Conservation (phyloP, 306 rosid genomes). For the Glycyrrhiza uralensis region DNA sequence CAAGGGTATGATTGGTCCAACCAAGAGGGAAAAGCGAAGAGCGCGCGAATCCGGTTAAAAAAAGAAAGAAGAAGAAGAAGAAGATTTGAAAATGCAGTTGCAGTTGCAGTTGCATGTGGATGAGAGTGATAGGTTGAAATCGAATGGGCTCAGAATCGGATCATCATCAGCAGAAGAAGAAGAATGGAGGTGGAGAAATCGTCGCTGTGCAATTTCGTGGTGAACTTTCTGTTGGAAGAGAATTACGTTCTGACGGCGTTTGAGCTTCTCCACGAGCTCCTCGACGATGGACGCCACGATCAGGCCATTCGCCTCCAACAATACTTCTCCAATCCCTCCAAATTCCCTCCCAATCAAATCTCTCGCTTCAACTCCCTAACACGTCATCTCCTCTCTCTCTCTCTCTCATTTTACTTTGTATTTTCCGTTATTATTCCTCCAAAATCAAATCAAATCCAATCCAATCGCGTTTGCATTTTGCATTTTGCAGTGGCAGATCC, state of each 20-base stretch:
- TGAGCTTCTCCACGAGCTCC: constrained; percentile 98
- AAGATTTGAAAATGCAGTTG: neutral
- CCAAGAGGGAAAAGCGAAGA: constrained; percentile 15
- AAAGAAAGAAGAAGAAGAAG: neutral
- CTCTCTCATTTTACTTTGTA: neutral
- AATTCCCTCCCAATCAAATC: constrained; percentile 83
- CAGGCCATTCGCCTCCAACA: constrained; percentile 91
- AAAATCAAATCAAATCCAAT: no score
- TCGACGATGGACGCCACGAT: constrained; percentile 75
- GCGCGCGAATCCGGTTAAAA: constrained; percentile 4
- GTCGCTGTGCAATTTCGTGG: constrained; percentile 91
- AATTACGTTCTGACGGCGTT: constrained; percentile 84
- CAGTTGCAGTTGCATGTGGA: neutral
- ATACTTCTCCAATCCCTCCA: constrained; percentile 69
- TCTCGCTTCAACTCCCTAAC: constrained; percentile 67
- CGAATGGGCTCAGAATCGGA: neutral
- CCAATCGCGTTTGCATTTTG: no score
- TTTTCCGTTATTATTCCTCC: neutral
- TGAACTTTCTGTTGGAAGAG: constrained; percentile 90
- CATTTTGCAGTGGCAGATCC: constrained; percentile 72
- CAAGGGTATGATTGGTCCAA: neutral
- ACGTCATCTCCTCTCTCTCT: neutral
- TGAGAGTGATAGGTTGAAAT: neutral
- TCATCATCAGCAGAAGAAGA: constrained; percentile 34
- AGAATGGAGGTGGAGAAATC: constrained; percentile 78